A percentile compares a stretch with the other conserved stretches of the same genome.
Evolutionary conservation across 345 rosid genomes (phyloP).

Genomic region (Salix brachista): DNA sequence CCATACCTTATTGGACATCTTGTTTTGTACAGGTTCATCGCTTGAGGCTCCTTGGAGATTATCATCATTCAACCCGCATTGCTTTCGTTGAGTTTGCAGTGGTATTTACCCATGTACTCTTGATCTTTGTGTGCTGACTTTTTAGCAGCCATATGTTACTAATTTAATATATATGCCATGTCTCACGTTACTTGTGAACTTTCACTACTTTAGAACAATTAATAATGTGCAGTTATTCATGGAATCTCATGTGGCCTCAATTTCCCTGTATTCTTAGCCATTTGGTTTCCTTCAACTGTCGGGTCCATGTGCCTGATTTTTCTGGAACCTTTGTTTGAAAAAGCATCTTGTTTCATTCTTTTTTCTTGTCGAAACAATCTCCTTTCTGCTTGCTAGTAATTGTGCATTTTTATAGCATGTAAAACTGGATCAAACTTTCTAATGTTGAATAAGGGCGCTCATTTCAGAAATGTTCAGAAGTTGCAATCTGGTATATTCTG

Average conservation of each 20-base stretch:
- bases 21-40: constrained; percentile 61
- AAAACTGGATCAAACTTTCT: neutral
- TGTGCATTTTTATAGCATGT: neutral
- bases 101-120: constrained; percentile 35
- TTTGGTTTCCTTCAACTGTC: neutral
- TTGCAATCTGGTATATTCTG: neutral
- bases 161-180: neutral
- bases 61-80: constrained; percentile 85
- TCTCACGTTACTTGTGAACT: neutral
- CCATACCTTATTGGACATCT: constrained; percentile 6
- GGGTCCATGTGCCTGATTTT: neutral
- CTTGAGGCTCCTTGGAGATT: constrained; percentile 91
- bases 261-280: neutral
- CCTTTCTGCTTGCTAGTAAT: neutral
- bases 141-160: neutral
- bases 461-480: neutral
- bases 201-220: neutral
- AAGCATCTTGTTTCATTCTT: neutral
- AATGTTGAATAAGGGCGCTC: neutral
- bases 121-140: neutral
- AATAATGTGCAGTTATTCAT: neutral
- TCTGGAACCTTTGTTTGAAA: neutral
- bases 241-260: neutral
- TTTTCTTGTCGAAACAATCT: neutral
- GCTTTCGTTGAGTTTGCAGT: constrained; percentile 87